These are phyloP conservation scores for Didymella segeticola DNA, from an alignment of 2,329 filamentous ascomycete species.

Conservation along the genomic window DNA sequence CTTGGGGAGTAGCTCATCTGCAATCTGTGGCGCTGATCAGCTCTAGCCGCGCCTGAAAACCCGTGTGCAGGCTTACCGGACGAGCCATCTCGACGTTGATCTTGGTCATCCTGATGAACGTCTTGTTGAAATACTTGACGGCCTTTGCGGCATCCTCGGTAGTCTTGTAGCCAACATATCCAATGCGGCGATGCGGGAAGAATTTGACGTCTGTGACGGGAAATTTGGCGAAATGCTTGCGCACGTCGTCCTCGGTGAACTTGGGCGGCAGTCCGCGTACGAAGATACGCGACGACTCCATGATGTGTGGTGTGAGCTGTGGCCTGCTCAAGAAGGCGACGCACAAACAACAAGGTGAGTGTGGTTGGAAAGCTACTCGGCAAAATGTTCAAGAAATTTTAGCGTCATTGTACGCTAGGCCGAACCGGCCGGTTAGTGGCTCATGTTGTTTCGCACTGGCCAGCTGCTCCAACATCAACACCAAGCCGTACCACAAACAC, in stretches of 20 bases:
- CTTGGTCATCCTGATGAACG: constrained; percentile 95
- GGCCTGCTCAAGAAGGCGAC: constrained; percentile 24
- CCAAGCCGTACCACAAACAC: constrained; percentile 24
- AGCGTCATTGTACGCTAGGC: constrained; percentile 18
- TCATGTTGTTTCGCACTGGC: constrained; percentile 14
- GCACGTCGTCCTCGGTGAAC: constrained; percentile 83
- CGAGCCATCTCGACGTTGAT: constrained; percentile 87
- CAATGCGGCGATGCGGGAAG: constrained; percentile 87
- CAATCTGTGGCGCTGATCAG: constrained; percentile 41
- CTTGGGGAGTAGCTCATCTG: constrained; percentile 44
- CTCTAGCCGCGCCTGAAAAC: constrained; percentile 8
- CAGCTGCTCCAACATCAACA: constrained; percentile 12
- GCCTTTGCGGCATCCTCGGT: constrained; percentile 80
- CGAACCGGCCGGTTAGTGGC: constrained; percentile 10
- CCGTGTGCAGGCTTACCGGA: constrained; percentile 63
- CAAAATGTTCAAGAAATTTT: constrained; percentile 18
- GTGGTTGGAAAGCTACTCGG: constrained; percentile 12
- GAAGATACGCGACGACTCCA: constrained; percentile 81
- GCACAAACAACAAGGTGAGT: constrained; percentile 7
- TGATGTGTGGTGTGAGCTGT: constrained; percentile 21
- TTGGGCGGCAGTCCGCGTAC: constrained; percentile 79
- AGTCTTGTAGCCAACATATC: constrained; percentile 92
- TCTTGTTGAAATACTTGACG: constrained; percentile 93
- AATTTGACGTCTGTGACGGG: constrained; percentile 91
- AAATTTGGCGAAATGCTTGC: constrained; percentile 83